Conservation (phyloP, 192 early-diverging fungal species). For the Backusella liffmaniae region DNA sequence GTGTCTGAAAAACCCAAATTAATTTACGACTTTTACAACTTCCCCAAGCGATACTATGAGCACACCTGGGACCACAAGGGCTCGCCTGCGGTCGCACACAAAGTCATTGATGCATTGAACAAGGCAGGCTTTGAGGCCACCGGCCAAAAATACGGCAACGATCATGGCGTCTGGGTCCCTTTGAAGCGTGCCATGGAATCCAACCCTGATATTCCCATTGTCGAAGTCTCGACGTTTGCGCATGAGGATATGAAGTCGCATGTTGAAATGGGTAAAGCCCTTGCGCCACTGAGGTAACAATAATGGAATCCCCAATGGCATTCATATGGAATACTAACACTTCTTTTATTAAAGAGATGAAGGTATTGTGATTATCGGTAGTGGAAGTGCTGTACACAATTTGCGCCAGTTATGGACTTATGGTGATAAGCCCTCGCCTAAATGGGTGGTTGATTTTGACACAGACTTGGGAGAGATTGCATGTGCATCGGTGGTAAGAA, state of each 20-base stretch:
- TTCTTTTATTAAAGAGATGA: conserved; percentile 36
- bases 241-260: conserved; percentile 57
- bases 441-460: conserved; percentile 60
- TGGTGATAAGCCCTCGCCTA: conserved; percentile 32
- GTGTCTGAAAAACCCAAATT: conserved; percentile 47
- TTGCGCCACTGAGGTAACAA: conserved; percentile 45
- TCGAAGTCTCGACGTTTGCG: conserved; percentile 60
- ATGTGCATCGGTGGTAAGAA: neutral
- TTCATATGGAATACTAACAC: too few species aligned
- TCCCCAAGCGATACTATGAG: conserved; percentile 56
- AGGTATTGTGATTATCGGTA: conserved; percentile 62
- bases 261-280: conserved; percentile 49
- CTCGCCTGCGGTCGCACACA: conserved; percentile 47
- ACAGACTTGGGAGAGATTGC: conserved; percentile 50
- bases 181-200: conserved; percentile 59
- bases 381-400: conserved; percentile 69
- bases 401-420: conserved; percentile 48
- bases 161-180: conserved; percentile 73
- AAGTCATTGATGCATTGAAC: conserved; percentile 50
- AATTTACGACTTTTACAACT: conserved; percentile 71
- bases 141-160: conserved; percentile 54
- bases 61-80: conserved; percentile 58
- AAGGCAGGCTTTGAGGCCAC: conserved; percentile 44
- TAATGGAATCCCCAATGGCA: neutral
- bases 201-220: conserved; percentile 55